Evolutionary conservation across 1,139 yeast species (phyloP), one percentile per base, ranked within the genome.

Genomic region (Hemisphaericaspora xylofermentans): DNA sequence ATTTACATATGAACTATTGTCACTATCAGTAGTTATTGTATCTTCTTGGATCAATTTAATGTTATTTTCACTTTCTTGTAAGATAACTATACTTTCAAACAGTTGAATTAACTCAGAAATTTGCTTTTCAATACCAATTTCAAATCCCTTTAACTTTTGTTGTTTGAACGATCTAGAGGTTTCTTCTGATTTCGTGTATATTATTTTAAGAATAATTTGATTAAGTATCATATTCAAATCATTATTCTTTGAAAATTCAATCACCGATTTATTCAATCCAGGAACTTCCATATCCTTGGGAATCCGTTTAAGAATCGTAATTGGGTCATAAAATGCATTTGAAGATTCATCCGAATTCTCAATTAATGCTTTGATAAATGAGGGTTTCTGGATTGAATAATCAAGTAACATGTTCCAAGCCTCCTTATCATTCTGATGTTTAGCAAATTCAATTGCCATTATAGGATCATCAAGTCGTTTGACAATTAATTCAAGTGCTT

Each of bases 381-480:
- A 68, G 0, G 96, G 94, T 51, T 82, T 81, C 34, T 75, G 72
- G 66, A 84, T 73, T 15, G 96, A 83, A 57, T 84, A 82, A 14
- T 78, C 80, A 10, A 91, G 65, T 45, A 93, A 68, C 35, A 82
- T 80, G 36, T 80, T 80, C 96, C 97, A 91, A 9, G 89, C 67
- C 15, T 87, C 95, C 25, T 68, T 63, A 51, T 88, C 95, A 40
- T 83, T 80, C 49, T 85, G 82, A 13, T 75, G 72, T 44, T 76
- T 81, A 1, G 94, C 95, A 71, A 89, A 93, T 14, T 74, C 76
- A 27, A 93, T 86, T 0, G 98, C 98, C 51, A 78, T 74, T 31
- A 76, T 76, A 0, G 96, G 94, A 56, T 91, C 94, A 42, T 83
- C 76, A 40, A 89, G 63, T 50, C 86, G 76, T 49, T 87, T 84